A percentile compares a stretch with the other conserved stretches of the same genome.
phyloP scores from a whole-genome alignment of 257 asterid species.

The Cruciata laevipes region DNA sequence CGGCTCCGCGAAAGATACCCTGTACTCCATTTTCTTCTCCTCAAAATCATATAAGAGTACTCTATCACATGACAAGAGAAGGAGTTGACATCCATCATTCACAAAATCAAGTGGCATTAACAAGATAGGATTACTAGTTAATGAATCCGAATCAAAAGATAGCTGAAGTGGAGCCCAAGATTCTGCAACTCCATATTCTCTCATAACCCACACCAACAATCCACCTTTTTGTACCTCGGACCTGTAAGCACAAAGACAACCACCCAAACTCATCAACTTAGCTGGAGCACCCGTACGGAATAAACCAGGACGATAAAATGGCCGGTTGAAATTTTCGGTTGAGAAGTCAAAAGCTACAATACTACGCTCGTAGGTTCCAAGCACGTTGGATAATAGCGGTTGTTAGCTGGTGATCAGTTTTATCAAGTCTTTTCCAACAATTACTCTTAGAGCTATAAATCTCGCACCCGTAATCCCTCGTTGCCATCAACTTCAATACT shows the following conservation, averaged over 20 bases:
- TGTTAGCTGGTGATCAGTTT: too few species aligned
- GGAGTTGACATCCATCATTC: background rate
- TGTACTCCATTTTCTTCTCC: background rate
- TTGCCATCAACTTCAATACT: background rate
- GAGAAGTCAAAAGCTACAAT: background rate
- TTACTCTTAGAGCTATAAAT: background rate
- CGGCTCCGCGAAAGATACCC: too few species aligned
- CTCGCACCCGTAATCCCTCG: background rate
- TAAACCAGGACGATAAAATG: background rate
- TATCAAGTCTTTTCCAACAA: background rate
- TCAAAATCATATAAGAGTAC: background rate
- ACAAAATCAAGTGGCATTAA: background rate
- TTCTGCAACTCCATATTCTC: background rate
- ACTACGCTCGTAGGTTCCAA: too few species aligned
- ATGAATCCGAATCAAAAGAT: too few species aligned
- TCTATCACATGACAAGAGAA: background rate
- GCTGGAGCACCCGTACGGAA: too few species aligned
- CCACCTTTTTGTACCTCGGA: too few species aligned
- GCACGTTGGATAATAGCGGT: too few species aligned
- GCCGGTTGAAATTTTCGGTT: background rate
- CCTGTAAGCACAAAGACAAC: background rate
- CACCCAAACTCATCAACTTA: background rate
- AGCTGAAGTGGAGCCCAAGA: background rate
- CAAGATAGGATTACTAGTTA: too few species aligned
- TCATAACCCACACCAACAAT: background rate